Percentiles rank a stretch among this genome's conserved stretches.
These are phyloP conservation scores for Thermochaetoides thermophila DNA, from an alignment of 495 filamentous ascomycete genomes.

Conservation along the genomic window DNA sequence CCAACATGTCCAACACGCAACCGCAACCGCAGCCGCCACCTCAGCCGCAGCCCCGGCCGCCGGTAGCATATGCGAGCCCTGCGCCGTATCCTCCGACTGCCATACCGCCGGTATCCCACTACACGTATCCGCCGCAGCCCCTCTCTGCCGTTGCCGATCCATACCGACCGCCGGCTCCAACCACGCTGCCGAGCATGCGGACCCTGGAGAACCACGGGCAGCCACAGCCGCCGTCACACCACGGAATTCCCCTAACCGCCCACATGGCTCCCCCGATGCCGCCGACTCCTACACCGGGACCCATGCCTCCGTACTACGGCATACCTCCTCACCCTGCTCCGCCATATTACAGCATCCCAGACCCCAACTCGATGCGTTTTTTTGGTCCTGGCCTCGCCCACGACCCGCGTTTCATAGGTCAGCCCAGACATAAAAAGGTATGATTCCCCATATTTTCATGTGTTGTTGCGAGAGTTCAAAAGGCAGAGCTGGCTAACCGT, in stretches of 20 bases:
- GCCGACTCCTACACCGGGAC: conserved; percentile 13
- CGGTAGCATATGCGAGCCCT: conserved; percentile 39
- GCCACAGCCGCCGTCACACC: conserved; percentile 18
- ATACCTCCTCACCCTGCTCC: conserved; percentile 28
- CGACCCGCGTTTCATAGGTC: conserved; percentile 51
- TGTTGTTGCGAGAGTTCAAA: conserved; percentile 1
- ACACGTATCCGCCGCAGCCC: conserved; percentile 33
- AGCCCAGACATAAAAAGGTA: conserved; percentile 81
- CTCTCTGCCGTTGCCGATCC: conserved; percentile 11
- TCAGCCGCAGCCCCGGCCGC: conserved; percentile 30
- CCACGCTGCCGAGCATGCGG: conserved; percentile 54
- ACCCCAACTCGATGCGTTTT: conserved; percentile 37
- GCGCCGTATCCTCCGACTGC: conserved; percentile 37
- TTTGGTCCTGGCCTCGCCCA: conserved; percentile 32
- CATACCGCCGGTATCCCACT: conserved; percentile 38
- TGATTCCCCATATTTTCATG: conserved; percentile 7
- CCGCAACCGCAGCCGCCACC: too few species aligned
- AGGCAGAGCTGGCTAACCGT: conserved; percentile 8
- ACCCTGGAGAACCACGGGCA: conserved; percentile 33
- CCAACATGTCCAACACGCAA: conserved; percentile 36
- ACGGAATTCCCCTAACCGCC: conserved; percentile 19
- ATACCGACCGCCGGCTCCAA: conserved; percentile 26
- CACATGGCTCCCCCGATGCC: conserved; percentile 23
- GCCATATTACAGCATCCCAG: conserved; percentile 20
- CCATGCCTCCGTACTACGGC: conserved; percentile 29